Evolutionary conservation across 2,329 filamentous ascomycete species (phyloP), one percentile per base, ranked within the genome.

Genomic region (Pseudogymnoascus sp.): DNA sequence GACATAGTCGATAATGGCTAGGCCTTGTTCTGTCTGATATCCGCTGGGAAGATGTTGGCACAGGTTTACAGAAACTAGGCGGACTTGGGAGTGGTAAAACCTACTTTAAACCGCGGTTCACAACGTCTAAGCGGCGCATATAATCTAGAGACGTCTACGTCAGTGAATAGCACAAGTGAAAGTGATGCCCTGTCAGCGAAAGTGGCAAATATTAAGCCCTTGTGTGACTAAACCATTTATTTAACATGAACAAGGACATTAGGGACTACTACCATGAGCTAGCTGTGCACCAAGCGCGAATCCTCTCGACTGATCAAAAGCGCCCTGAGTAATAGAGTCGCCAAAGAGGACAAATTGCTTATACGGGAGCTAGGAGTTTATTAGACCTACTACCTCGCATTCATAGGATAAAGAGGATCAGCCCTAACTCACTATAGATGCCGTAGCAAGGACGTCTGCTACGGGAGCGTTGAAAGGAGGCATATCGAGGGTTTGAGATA

Each of bases 41-140:
- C 93, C 93, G 66, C 83, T 68, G 19, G 29, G 44, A 19, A 56
- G 50, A 56, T 33, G 50, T 56, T 33, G 50, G 50, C 50, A 56
- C n/a, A 56, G 21, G 11, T 33, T 33, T 56, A 33, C 50, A 56
- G 29, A 56, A 56, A 29, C n/a, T 19, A 10, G 17, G 11, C 65
- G 23, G 23, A 10, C n/a, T 64, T 63, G 62, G 71, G 67, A 56
- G n/a, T 33, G 50, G 4, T 19, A 33, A 56, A 56, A 56, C 50
- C n/a, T 74, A 84, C 70, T 85, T 89, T 67, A 96, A 86, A 6
- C 95, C 95, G 53, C 92, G 85, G 74, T 97, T 96, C 70, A 97
- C 79, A 56, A 97, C 85, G 76, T 97, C 95, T 15, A 95, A 80
- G 37, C 87, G 85, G 64, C 93, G 86, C 59, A 85, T 83, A 72